Percentiles rank a stretch among this genome's conserved stretches.
Conservation (phyloP, 768 basidiomycete species). For the Russula sp. region DNA sequence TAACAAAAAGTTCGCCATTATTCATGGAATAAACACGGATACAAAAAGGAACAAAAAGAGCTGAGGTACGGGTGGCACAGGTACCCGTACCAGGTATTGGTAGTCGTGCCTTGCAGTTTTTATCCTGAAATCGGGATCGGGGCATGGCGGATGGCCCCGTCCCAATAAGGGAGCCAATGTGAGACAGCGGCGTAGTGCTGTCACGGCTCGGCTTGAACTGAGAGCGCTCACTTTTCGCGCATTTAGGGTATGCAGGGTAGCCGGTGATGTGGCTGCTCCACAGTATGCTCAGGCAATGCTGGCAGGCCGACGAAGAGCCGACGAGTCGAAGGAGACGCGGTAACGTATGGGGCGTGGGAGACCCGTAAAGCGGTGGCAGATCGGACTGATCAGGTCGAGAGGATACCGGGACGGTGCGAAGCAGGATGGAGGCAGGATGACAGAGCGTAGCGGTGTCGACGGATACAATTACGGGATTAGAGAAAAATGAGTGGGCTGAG, state of each 20-base stretch:
- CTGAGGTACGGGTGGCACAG: not conserved
- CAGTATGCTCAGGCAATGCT: not conserved
- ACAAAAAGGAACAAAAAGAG: conserved; percentile 19
- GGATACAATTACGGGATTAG: not conserved
- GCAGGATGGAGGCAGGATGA: not conserved
- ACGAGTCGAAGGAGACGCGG: not conserved
- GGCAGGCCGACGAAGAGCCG: conserved; percentile 15
- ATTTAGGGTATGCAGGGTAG: not conserved
- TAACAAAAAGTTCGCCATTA: not conserved
- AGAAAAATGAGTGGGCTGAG: not conserved
- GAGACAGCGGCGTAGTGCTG: not conserved
- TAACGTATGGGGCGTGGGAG: not conserved
- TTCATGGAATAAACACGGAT: not conserved
- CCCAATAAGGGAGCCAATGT: conserved; percentile 1
- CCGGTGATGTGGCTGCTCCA: conserved; percentile 6
- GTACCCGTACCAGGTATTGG: not conserved
- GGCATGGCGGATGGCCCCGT: not conserved
- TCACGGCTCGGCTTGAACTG: not conserved
- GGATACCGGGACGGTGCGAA: not conserved
- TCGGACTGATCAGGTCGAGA: not conserved
- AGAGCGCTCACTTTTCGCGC: not conserved
- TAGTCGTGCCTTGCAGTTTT: conserved; percentile 9
- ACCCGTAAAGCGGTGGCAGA: not conserved
- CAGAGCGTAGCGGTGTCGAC: not conserved
- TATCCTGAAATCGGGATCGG: not conserved